These are phyloP conservation scores for Pichia cabralensis DNA, from an alignment of 805 yeast species.

Conservation along the genomic window DNA sequence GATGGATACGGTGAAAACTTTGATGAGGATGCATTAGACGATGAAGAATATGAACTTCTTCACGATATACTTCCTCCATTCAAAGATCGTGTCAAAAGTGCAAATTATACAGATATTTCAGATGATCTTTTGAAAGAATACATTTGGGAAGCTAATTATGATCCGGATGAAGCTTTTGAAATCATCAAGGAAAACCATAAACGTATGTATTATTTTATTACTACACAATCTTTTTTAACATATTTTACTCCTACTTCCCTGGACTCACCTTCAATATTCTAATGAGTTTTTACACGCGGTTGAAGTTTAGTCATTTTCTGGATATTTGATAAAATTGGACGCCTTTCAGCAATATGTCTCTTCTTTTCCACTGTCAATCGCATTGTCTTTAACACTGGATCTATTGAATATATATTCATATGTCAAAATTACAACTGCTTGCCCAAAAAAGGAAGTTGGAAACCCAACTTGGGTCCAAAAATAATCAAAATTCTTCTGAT, in stretches of 20 bases:
- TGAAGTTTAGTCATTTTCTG: no score
- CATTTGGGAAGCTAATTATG: slow-evolving; percentile 10
- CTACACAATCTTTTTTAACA: no score
- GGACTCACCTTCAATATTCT: no score
- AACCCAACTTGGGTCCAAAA: neutral
- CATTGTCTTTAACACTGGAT: no score
- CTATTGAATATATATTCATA: no score
- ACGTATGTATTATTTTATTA: slow-evolving; percentile 6
- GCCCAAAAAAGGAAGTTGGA: slow-evolving; percentile 4
- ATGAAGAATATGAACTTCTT: slow-evolving; percentile 29
- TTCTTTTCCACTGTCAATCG: neutral
- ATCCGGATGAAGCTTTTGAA: slow-evolving; percentile 7
- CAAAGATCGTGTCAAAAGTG: neutral
- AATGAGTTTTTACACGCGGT: no score
- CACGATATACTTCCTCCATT: slow-evolving; percentile 11
- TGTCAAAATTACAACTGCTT: slow-evolving; percentile 15
- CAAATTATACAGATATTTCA: neutral
- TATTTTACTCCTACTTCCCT: no score
- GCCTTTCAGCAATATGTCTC: neutral
- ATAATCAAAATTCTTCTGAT: no score
- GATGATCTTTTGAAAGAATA: slow-evolving; percentile 8
- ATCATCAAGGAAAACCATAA: slow-evolving; percentile 5
- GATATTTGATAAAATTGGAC: no score
- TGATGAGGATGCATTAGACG: slow-evolving; percentile 30
- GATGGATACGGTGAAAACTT: slow-evolving; percentile 8